Base-by-base conservation (phyloP, 2,329 filamentous ascomycete species). In the Harringtonia lauricola region DNA sequence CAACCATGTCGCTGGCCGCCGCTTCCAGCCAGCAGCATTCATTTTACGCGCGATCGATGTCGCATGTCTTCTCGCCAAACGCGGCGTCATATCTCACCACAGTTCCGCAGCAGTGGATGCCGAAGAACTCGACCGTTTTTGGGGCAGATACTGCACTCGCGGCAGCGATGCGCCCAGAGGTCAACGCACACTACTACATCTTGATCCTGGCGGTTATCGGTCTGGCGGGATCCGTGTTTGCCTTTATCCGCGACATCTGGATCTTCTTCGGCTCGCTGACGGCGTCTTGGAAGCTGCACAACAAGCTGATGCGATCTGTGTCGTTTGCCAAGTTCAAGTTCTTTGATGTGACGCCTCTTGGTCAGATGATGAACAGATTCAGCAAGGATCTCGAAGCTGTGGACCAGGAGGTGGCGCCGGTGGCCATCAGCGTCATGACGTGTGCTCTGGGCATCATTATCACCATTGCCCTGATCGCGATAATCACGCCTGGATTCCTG, bases 301-400 rank as follows among this genome's bases (percentile, higher is more conserved):
- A 81, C 51, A 70, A 76, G 30, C 70, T 98, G 43, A 83, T 98
- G 59, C 72, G 76, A 24, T 72, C 83, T 2, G 79, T 98, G 21
- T 83, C 86, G 14, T 80, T 89, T 52, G 92, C 92, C 26, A 90
- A 88, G 59, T 96, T 98, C 71, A 88, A 86, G 58, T 98, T 98
- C 67, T 98, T 98, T 57, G 92, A 98, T 57, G 84, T 90, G 1
- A 98, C 92, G 1, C 92, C 92, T 3, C 75, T 96, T 0, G 92
- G 92, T 13, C 90, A 95, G 63, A 73, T 98, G 55, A 96, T 96
- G 82, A 98, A 98, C 63, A 80, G 92, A 18, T 98, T 98, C 66
- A 96, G 90, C 60, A 96, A 96, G 63, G 92, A 98, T 60, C 76
- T 98, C 14, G 89, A 98, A 60, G 81, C 88, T 12, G 74, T 98